Evolutionary conservation across 176 grass and related monocot genomes (phyloP).

Genomic region (Cenchrus fungigraminus): DNA sequence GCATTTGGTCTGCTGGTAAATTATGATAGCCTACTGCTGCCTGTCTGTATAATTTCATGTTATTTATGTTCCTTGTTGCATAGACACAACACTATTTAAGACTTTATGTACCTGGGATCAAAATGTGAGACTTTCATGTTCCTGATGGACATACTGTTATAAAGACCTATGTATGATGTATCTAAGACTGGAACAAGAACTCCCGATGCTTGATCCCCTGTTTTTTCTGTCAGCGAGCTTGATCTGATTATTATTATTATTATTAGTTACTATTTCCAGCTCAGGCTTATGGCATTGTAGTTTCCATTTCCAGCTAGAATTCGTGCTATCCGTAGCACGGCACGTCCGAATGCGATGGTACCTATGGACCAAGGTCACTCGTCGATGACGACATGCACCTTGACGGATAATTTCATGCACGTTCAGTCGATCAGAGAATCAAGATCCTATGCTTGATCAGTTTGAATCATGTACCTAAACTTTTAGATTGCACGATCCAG

Average conservation of each 20-base stretch:
- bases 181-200: too few relatives aligned
- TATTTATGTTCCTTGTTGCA: not conserved
- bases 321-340: not conserved
- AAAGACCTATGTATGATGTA: too few relatives aligned
- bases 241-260: not conserved
- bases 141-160: not conserved
- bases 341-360: not conserved
- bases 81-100: not conserved
- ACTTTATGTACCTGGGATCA: not conserved
- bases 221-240: not conserved
- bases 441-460: too few relatives aligned
- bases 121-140: not conserved
- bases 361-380: not conserved
- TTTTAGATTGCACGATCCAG: not conserved
- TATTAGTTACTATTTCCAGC: not conserved
- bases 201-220: too few relatives aligned
- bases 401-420: not conserved
- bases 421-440: not conserved
- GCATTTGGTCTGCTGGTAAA: constrained; percentile 26
- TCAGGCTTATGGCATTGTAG: not conserved
- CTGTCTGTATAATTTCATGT: constrained; percentile 34
- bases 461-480: not conserved
- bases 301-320: constrained; percentile 8
- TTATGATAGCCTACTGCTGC: constrained; percentile 14
- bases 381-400: constrained; percentile 2